These are phyloP conservation scores for Apophysomyces variabilis DNA, from an alignment of 371 early-diverging fungal species.

Conservation along the genomic window DNA sequence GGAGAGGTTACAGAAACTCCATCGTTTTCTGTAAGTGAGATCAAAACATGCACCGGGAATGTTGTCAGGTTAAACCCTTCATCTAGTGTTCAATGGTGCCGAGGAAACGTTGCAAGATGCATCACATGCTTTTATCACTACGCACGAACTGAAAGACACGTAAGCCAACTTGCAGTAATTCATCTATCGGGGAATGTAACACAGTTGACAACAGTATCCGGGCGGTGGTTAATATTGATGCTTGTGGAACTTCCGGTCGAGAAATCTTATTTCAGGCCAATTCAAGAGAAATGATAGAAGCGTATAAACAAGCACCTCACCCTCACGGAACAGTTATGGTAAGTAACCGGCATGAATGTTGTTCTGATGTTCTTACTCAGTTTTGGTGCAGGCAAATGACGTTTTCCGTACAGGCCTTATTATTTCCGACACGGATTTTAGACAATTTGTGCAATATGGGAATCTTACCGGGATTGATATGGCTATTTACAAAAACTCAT, in stretches of 20 bases:
- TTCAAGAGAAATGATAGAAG: constrained; percentile 71
- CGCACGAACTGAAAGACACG: constrained; percentile 62
- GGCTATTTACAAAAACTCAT: constrained; percentile 76
- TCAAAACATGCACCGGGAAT: not conserved
- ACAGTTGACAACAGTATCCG: constrained; percentile 44
- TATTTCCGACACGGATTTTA: constrained; percentile 77
- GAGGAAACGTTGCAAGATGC: constrained; percentile 83
- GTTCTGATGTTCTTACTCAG: not conserved
- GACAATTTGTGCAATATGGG: constrained; percentile 76
- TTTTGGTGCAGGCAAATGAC: constrained; percentile 64
- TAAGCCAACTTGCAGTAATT: constrained; percentile 21
- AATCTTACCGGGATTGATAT: constrained; percentile 71
- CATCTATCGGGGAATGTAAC: not conserved
- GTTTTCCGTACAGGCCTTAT: constrained; percentile 77
- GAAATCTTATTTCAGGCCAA: constrained; percentile 82
- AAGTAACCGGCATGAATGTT: not conserved
- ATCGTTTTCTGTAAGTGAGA: constrained; percentile 61
- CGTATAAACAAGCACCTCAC: constrained; percentile 69
- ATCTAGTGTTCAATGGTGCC: constrained; percentile 78
- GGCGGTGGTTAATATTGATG: constrained; percentile 77
- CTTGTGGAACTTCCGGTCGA: constrained; percentile 73
- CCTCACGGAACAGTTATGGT: constrained; percentile 80
- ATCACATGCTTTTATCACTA: constrained; percentile 75
- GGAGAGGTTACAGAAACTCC: constrained; percentile 57
- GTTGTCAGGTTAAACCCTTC: not conserved